Conservation (phyloP, 768 basidiomycete genomes). For the Baorangia bicolor region DNA sequence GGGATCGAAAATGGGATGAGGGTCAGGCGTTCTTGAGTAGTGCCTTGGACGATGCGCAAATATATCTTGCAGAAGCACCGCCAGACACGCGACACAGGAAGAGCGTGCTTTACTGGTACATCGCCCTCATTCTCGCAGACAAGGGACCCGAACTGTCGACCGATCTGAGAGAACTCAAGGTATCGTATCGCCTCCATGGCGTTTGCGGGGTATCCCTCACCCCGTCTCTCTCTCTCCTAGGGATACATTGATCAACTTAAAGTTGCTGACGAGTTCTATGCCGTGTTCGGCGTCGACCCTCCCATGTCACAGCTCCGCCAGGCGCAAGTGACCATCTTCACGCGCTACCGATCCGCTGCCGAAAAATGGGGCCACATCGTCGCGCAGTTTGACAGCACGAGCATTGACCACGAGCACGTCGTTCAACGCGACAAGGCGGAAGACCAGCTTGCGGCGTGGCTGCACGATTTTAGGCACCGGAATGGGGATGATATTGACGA, state of each 20-base stretch:
- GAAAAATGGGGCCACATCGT: slow-evolving; percentile 50
- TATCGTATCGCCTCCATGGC: slow-evolving; percentile 21
- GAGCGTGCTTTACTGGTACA: slow-evolving; percentile 58
- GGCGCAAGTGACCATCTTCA: slow-evolving; percentile 50
- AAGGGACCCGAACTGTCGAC: slow-evolving; percentile 48
- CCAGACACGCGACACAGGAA: slow-evolving; percentile 64
- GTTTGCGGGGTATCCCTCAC: not conserved
- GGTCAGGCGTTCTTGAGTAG: slow-evolving; percentile 60
- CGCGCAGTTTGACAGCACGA: slow-evolving; percentile 33
- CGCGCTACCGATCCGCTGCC: slow-evolving; percentile 42
- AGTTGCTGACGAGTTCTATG: slow-evolving; percentile 51
- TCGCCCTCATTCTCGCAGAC: slow-evolving; percentile 51
- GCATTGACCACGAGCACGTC: slow-evolving; percentile 30
- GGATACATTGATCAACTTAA: slow-evolving; percentile 43
- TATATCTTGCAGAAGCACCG: slow-evolving; percentile 53
- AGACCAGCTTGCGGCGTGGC: slow-evolving; percentile 59
- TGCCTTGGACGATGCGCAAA: slow-evolving; percentile 59
- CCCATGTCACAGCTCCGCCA: slow-evolving; percentile 53
- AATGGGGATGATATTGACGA: slow-evolving; percentile 38
- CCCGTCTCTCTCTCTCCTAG: slow-evolving; percentile 24
- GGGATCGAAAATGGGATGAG: slow-evolving; percentile 52
- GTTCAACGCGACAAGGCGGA: slow-evolving; percentile 42
- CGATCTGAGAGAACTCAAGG: slow-evolving; percentile 53
- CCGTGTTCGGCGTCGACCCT: slow-evolving; percentile 44
- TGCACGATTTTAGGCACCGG: slow-evolving; percentile 47